Evolutionary conservation across 306 rosid species (phyloP), one percentile per base, ranked within the genome.

Genomic region (Ochetophila trinervis): DNA sequence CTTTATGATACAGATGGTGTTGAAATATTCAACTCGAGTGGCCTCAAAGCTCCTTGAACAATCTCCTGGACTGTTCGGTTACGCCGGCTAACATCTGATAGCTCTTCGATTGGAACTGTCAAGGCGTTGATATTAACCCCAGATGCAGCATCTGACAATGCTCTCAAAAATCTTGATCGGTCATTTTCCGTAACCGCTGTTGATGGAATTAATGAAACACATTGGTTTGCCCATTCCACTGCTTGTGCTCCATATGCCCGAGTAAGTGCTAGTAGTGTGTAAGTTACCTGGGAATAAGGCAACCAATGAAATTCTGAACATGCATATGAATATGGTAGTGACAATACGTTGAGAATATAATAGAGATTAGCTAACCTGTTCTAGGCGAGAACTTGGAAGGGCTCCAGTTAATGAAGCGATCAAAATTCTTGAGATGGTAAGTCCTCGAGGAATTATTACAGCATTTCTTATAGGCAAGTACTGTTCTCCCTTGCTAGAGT

Each of bases 31-130:
- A 89, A 79, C 81, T 87, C 98, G 30, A 72, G 87, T n/a, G 94
- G 96, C 87, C 97, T 90, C 87, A 94, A 78, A 66, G 97, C 94
- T 37, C 90, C 95, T 80, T 94, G 99, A 79, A 94, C 99, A 59
- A 94, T 90, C 87, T 94, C 99, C 76, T 83, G 93, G 74, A 94
- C 97, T 36, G 90, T 89, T 65, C 97, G 75, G 71, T 94, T 94
- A 3, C 97, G 88, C 2, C 99, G 96, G 70, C 97, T 90, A 69
- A 94, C 97, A 62, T 94, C 97, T 2, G 97, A 80, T 49, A 94
- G 79, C 74, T 94, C 99, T 74, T 94, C 95, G 18, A 86, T 75
- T 22, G 87, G 91, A 77, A 83, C 62, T 55, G 75, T 67, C 20
- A 86, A 65, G 4, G 83, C 78, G 63, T 83, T 88, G 20, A 82